Percentiles rank a stretch among this genome's conserved stretches.
Evolutionary conservation across 2,329 filamentous ascomycete species (phyloP).

Genomic region (Aspergillus novofumigatus): DNA sequence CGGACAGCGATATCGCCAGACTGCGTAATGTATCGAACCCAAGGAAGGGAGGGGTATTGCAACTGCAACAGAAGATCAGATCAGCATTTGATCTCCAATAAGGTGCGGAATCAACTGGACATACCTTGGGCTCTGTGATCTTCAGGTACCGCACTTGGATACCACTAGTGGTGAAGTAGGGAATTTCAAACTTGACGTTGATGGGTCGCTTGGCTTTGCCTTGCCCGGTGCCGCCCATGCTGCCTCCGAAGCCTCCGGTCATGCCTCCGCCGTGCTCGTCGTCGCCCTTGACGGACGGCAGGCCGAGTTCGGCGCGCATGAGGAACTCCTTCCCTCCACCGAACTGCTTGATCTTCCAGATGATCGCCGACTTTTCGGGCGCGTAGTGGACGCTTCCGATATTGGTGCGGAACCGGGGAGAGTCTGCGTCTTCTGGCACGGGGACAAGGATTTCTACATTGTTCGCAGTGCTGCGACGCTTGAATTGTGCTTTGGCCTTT

Average conservation of each 20-base stretch:
- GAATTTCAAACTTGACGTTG: constrained; percentile 99
- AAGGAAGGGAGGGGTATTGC: constrained; percentile 95
- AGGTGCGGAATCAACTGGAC: constrained; percentile 17
- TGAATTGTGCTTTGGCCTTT: constrained; percentile 89
- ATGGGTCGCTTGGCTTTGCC: constrained; percentile 94
- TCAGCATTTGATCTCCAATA: background rate
- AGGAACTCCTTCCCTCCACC: constrained; percentile 97
- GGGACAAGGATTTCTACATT: constrained; percentile 98
- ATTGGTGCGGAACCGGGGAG: constrained; percentile 92
- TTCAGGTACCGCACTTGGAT: constrained; percentile 98
- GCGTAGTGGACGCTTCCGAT: constrained; percentile 97
- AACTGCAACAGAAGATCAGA: constrained; percentile 53
- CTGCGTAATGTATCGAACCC: constrained; percentile 98
- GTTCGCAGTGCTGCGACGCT: constrained; percentile 93
- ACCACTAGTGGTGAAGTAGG: constrained; percentile 99
- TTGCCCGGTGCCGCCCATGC: constrained; percentile 85
- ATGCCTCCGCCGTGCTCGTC: constrained; percentile 95
- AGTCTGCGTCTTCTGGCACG: constrained; percentile 94
- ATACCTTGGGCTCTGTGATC: constrained; percentile 98
- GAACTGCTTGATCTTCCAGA: constrained; percentile 99
- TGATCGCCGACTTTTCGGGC: constrained; percentile 92
- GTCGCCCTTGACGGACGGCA: constrained; percentile 90
- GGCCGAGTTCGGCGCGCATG: constrained; percentile 92
- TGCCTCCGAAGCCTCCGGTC: constrained; percentile 95
- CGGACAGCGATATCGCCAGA: constrained; percentile 94